These are phyloP conservation scores for Colletotrichum sp. DNA, from an alignment of 2,329 filamentous ascomycete species.

Conservation along the genomic window DNA sequence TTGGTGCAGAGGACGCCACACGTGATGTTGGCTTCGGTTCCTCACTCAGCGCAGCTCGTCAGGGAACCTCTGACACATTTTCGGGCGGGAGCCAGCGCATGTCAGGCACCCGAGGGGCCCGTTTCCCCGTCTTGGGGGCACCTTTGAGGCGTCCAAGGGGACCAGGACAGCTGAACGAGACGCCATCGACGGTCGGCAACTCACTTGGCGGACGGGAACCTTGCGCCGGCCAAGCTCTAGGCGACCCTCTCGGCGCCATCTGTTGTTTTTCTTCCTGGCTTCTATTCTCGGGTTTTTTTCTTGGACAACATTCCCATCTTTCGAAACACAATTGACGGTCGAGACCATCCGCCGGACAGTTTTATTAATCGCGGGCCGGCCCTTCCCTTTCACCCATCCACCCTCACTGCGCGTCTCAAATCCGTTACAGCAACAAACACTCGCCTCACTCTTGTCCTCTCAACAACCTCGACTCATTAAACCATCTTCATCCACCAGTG, in stretches of 20 bases:
- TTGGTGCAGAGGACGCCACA: background rate
- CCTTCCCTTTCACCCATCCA: background rate
- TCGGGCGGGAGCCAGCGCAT: background rate
- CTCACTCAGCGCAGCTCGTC: background rate
- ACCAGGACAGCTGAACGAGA: background rate
- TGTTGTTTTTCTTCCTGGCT: background rate
- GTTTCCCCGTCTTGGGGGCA: background rate
- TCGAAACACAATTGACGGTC: background rate
- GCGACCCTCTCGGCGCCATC: background rate
- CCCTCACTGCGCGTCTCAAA: background rate
- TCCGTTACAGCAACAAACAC: background rate
- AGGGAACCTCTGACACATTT: background rate
- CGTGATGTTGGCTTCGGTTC: background rate
- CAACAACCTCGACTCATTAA: background rate
- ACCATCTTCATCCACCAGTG: background rate
- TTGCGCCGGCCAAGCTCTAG: constrained; percentile 14
- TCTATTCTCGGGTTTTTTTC: background rate
- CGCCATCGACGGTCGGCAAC: background rate
- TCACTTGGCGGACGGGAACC: constrained; percentile 7
- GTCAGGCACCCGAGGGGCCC: background rate
- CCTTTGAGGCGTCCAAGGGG: background rate
- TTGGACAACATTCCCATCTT: background rate
- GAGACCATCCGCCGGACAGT: background rate
- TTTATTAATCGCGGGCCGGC: background rate
- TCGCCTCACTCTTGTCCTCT: background rate